Evolutionary conservation across 2,329 filamentous ascomycete genomes (phyloP).

Genomic region (Hypoxylon sp.): DNA sequence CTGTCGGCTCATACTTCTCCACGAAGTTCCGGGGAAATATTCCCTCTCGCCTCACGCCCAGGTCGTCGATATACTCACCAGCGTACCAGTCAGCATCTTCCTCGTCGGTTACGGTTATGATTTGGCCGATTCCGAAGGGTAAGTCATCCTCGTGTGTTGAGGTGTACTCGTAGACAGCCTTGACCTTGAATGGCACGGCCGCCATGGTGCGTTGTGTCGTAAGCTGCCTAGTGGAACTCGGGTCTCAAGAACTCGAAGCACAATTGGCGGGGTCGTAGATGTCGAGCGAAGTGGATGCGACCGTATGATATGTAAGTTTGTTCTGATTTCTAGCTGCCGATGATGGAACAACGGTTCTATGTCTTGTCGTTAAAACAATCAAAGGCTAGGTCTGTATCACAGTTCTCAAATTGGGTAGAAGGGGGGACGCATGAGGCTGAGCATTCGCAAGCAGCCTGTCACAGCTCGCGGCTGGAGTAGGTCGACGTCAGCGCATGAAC

Average conservation of each 20-base stretch:
- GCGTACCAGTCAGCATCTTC: conserved; percentile 96
- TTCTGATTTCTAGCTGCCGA: conserved; percentile 7
- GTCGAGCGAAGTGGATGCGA: conserved; percentile 50
- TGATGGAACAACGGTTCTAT: conserved; percentile 11
- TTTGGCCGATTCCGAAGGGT: conserved; percentile 84
- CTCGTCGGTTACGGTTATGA: conserved; percentile 93
- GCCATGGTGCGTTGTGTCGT: conserved; percentile 71
- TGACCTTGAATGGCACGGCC: conserved; percentile 86
- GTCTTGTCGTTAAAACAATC: conserved; percentile 26
- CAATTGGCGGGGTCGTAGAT: conserved; percentile 42
- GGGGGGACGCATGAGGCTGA: conserved; percentile 50
- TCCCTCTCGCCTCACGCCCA: conserved; percentile 82
- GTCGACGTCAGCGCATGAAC: conserved; percentile 67
- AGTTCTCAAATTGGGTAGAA: conserved; percentile 47
- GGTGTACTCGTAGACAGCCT: conserved; percentile 93
- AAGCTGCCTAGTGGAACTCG: conserved; percentile 42
- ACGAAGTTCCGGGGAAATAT: conserved; percentile 98
- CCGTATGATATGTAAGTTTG: conserved; percentile 43
- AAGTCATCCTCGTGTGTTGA: conserved; percentile 97
- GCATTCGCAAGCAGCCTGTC: conserved; percentile 57
- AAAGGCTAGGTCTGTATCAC: conserved; percentile 31
- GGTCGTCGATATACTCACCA: conserved; percentile 85
- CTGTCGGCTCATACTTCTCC: conserved; percentile 92
- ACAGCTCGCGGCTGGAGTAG: conserved; percentile 59
- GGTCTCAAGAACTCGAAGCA: conserved; percentile 32